Conservation (phyloP, 108 stramenopile genomes). For the Cyclotella baltica region DNA sequence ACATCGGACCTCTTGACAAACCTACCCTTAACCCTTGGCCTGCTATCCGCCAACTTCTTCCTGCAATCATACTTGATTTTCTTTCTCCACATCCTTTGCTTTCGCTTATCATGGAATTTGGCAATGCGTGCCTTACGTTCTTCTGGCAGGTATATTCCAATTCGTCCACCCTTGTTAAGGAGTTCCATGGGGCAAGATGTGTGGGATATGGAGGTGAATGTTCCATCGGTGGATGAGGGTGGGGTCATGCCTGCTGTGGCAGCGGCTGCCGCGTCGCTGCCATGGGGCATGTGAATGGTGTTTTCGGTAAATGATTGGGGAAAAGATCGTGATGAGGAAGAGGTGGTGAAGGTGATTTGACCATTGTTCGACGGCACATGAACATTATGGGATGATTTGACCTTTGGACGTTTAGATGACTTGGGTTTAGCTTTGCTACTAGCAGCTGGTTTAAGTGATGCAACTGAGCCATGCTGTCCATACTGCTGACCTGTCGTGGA, state of each 20-base stretch:
- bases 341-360: constrained; percentile 4
- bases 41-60: constrained; percentile 97
- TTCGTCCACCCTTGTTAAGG: constrained; percentile 87
- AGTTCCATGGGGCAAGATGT: constrained; percentile 85
- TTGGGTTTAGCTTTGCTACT: neutral
- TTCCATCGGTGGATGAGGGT: constrained; percentile 5
- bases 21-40: constrained; percentile 98
- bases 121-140: constrained; percentile 93
- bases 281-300: constrained; percentile 63
- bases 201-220: constrained; percentile 35
- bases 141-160: constrained; percentile 95
- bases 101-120: constrained; percentile 95
- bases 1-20: constrained; percentile 87
- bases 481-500: neutral
- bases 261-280: constrained; percentile 61
- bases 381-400: neutral
- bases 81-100: constrained; percentile 97
- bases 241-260: constrained; percentile 38
- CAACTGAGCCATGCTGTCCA: neutral
- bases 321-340: constrained; percentile 14
- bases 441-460: neutral
- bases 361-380: neutral
- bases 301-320: constrained; percentile 22
- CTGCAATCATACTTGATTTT: constrained; percentile 99
- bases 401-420: constrained; percentile 10